These are phyloP conservation scores for Areca catechu DNA, from an alignment of 176 grass and related monocot genomes.

Conservation along the genomic window DNA sequence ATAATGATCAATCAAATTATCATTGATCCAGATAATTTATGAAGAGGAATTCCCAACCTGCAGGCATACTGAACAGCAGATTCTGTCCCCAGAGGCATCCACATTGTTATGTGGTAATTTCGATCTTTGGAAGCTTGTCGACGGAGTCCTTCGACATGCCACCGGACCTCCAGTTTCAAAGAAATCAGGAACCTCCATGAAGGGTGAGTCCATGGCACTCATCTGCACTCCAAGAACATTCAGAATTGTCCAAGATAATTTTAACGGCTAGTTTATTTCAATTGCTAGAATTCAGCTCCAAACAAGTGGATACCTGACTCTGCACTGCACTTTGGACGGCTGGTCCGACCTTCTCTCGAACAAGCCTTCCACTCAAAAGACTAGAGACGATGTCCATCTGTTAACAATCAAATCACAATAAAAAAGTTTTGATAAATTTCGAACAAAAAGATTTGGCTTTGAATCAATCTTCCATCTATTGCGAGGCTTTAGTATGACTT, in stretches of 20 bases:
- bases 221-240: conserved; percentile 33
- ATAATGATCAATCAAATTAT: background rate
- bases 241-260: too few species aligned
- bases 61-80: conserved; percentile 85
- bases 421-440: background rate
- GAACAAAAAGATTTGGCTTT: too few species aligned
- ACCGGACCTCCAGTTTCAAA: conserved; percentile 42
- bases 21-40: too few species aligned
- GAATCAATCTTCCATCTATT: too few species aligned
- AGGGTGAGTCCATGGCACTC: conserved; percentile 69
- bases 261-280: too few species aligned
- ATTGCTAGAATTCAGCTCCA: background rate
- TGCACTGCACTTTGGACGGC: conserved; percentile 58
- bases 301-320: conserved; percentile 56
- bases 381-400: conserved; percentile 80
- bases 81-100: conserved; percentile 40
- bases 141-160: conserved; percentile 31
- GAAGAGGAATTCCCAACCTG: conserved; percentile 23
- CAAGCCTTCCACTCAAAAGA: conserved; percentile 63
- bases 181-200: conserved; percentile 60
- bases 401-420: background rate
- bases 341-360: conserved; percentile 67
- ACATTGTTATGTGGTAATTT: conserved; percentile 26
- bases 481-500: too few species aligned
- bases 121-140: conserved; percentile 41